Evolutionary conservation across 2,329 filamentous ascomycete species (phyloP).

Genomic region (Thermomyces lanuginosus): DNA sequence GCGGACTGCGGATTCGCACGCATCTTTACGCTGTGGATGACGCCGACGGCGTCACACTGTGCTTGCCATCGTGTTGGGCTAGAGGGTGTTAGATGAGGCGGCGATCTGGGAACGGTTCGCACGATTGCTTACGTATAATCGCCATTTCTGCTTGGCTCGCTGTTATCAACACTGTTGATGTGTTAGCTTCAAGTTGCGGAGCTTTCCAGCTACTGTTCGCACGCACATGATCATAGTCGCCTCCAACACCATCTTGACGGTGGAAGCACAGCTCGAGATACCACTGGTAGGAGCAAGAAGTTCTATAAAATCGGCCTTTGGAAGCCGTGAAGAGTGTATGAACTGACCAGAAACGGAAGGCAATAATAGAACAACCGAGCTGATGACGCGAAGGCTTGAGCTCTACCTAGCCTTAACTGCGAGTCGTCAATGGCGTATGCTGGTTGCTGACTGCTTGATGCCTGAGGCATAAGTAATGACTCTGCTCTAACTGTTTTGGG

Average conservation of each 20-base stretch:
- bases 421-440: no score
- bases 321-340: no score
- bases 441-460: no score
- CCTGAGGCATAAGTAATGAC: no score
- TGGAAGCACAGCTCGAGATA: no score
- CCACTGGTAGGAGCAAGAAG: constrained; percentile 9
- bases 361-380: no score
- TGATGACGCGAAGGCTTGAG: no score
- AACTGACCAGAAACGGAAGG: no score
- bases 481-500: no score
- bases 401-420: no score
- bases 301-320: no score
- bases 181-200: constrained; percentile 9
- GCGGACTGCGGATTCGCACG: constrained; percentile 92
- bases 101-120: constrained; percentile 6
- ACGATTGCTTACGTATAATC: constrained; percentile 48
- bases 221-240: constrained; percentile 84
- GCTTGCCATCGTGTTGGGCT: constrained; percentile 90
- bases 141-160: constrained; percentile 93
- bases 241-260: constrained; percentile 83
- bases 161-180: constrained; percentile 68
- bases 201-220: constrained; percentile 1
- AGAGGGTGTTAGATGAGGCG: constrained; percentile 20
- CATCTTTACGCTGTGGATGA: constrained; percentile 91
- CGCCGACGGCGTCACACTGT: constrained; percentile 84